Conservation (phyloP, 1,139 yeast genomes). For the Meyerozyma athensensis region DNA sequence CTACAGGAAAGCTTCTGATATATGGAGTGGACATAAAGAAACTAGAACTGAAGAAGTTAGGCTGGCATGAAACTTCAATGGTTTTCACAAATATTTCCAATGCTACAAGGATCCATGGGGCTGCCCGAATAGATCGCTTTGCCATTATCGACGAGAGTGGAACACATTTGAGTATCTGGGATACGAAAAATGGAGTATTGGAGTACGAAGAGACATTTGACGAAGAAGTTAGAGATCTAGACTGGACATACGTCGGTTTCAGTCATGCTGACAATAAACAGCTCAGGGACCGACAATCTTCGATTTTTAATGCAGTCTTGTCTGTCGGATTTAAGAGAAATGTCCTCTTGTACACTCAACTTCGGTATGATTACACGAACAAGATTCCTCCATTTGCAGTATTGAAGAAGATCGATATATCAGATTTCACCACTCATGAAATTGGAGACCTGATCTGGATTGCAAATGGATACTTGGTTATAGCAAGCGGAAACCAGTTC, state of each 20-base stretch:
- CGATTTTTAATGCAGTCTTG: constrained; percentile 59
- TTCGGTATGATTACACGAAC: constrained; percentile 85
- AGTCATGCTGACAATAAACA: constrained; percentile 14
- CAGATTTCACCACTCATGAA: constrained; percentile 66
- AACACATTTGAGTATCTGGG: constrained; percentile 66
- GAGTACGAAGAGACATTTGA: constrained; percentile 53
- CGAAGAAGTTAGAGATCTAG: constrained; percentile 54
- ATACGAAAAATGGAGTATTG: constrained; percentile 57
- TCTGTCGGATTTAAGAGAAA: constrained; percentile 70
- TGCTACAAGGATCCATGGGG: constrained; percentile 59
- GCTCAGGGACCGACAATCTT: neutral
- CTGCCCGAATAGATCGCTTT: constrained; percentile 62
- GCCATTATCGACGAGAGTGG: constrained; percentile 61
- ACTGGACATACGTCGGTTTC: constrained; percentile 72
- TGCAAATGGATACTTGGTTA: constrained; percentile 68
- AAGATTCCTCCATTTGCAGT: constrained; percentile 72
- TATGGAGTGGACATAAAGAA: constrained; percentile 18
- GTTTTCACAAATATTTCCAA: constrained; percentile 53
- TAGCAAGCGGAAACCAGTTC: constrained; percentile 87
- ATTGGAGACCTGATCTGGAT: constrained; percentile 92
- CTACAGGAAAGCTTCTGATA: constrained; percentile 50
- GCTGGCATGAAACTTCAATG: constrained; percentile 49
- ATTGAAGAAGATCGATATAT: constrained; percentile 67
- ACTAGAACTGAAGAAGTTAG: constrained; percentile 13
- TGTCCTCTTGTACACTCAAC: constrained; percentile 70